These are phyloP conservation scores for Trypanosomatidae sp. DNA, from an alignment of 208 protist species.

Conservation along the genomic window DNA sequence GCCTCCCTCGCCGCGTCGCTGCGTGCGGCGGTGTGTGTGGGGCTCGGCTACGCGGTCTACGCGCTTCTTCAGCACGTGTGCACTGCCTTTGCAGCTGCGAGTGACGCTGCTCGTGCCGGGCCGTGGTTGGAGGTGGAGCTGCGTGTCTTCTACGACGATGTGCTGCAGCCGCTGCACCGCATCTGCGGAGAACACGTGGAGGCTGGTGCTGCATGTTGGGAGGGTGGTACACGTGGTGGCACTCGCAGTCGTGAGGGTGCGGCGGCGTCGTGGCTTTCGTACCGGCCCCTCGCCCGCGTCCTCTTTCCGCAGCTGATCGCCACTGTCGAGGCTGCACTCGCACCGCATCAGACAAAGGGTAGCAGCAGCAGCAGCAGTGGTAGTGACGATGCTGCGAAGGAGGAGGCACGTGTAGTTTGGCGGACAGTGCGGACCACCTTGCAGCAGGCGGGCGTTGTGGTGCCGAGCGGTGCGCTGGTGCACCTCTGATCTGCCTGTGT, in stretches of 20 bases:
- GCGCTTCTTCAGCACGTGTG: not conserved
- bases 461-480: no score
- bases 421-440: no score
- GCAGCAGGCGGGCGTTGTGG: no score
- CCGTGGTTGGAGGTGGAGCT: not conserved
- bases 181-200: no score
- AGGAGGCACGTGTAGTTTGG: no score
- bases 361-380: not conserved
- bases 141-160: no score
- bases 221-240: no score
- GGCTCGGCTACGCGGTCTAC: constrained; percentile 22
- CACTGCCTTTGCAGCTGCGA: not conserved
- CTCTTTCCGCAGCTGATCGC: constrained; percentile 12
- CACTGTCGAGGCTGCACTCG: not conserved
- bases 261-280: constrained; percentile 18
- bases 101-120: not conserved
- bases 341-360: not conserved
- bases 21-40: constrained; percentile 13
- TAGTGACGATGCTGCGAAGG: no score
- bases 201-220: not conserved
- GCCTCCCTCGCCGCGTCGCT: constrained; percentile 8
- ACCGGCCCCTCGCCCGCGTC: constrained; percentile 9
- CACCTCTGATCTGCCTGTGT: no score
- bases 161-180: no score
- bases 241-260: no score